Conservation (phyloP, 768 basidiomycete species). For the Hypholoma sublateritium region DNA sequence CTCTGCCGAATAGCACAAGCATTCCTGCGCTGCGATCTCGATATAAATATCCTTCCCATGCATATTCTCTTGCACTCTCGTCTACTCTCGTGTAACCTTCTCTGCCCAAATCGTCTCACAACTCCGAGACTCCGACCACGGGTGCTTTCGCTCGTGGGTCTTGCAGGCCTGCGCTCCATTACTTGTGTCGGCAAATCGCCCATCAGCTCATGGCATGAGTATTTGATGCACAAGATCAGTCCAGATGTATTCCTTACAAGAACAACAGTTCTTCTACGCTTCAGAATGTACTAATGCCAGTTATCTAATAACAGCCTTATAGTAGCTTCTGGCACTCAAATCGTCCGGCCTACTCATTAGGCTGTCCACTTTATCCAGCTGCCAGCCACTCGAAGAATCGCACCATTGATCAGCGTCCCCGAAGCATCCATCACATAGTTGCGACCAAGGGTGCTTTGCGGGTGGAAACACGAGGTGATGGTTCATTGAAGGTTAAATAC, state of each 20-base stretch:
- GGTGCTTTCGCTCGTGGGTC: constrained; percentile 17
- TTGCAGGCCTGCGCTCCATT: constrained; percentile 22
- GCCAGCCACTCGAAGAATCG: neutral
- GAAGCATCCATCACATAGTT: neutral
- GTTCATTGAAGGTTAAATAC: constrained; percentile 3
- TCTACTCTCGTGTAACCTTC: constrained; percentile 16
- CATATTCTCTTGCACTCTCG: neutral
- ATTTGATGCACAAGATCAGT: constrained; percentile 20
- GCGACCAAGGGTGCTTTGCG: constrained; percentile 5
- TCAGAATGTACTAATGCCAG: neutral
- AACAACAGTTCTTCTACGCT: neutral
- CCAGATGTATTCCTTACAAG: constrained; percentile 1
- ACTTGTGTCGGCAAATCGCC: constrained; percentile 14
- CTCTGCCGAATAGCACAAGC: constrained; percentile 1
- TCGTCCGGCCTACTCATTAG: neutral
- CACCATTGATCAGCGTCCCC: neutral
- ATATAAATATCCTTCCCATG: neutral
- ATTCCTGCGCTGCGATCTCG: neutral
- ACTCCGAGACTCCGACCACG: constrained; percentile 19
- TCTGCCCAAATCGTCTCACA: constrained; percentile 16
- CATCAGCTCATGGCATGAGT: constrained; percentile 27
- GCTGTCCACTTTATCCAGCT: neutral
- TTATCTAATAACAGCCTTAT: neutral
- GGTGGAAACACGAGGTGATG: constrained; percentile 10
- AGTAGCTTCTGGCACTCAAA: neutral